Base-by-base conservation (phyloP, 2,329 filamentous ascomycete species). In the Colletotrichum neosansevieriae region DNA sequence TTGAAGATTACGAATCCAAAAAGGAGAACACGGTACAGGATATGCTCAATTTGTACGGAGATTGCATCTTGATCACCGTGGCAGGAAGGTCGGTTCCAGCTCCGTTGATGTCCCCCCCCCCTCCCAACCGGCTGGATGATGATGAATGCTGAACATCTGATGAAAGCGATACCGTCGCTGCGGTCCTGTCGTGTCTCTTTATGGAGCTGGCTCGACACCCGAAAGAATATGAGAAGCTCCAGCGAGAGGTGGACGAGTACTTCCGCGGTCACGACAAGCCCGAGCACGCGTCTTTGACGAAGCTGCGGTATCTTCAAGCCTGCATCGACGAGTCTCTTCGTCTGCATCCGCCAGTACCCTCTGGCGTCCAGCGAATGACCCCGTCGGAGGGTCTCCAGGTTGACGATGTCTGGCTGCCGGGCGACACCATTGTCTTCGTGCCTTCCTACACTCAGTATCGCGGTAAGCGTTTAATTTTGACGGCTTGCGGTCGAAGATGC, bases 291-390 rank as follows among this genome's bases (percentile, higher is more conserved):
- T 19, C 42, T 0, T 61, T 77, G 0, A 67, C 71, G 2, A 72
- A 71, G 34, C 61, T 76, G 24, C 58, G 64, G 3, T 72, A 75
- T 32, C 74, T 81, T 1, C 74, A 78, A 40, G 81, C 77, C 2
- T 72, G 74, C 9, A 79, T 84, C 38, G 76, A 83, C 44, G 82
- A 84, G 63, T 56, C 77, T 0, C 71, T 82, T n/a, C 75, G 81
- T 0, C 67, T 83, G 1, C 73, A 78, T 36, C 80, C 80, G 1
- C 71, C 80, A 1, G 76, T 80, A 0, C 76, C 77, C 0, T 74
- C 74, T 0, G 79, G 78, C 0, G 36, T 77, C 0, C 75, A 76
- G 32, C 70, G 81, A 0, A 63, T 77, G 21, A 81, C 81, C 3
- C 79, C 80, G 0, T 74, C 76, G 0, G 74, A 80, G 32, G 81